phyloP scores from a whole-genome alignment of 2,329 filamentous ascomycete genomes.

The Aspergillus tanneri region DNA sequence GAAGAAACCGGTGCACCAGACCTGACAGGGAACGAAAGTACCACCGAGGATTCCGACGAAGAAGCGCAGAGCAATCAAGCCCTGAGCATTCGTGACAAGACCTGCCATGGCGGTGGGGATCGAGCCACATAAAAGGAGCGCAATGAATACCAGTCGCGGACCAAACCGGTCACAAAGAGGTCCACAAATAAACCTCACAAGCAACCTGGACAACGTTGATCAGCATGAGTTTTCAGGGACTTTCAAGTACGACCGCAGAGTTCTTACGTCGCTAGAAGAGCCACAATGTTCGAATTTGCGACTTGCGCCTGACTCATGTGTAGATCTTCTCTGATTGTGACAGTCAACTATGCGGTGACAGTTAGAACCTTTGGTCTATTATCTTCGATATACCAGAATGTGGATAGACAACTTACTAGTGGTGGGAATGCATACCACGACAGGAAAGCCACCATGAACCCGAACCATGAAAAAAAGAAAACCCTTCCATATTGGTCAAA shows the following conservation, averaged over 20 bases:
- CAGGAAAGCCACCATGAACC: conserved; percentile 84
- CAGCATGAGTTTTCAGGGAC: background rate
- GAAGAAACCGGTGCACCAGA: conserved; percentile 90
- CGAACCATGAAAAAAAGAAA: conserved; percentile 86
- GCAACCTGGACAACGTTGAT: conserved; percentile 48
- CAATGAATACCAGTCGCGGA: conserved; percentile 75
- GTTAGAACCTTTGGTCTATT: conserved; percentile 20
- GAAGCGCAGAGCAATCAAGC: conserved; percentile 45
- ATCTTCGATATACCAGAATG: background rate
- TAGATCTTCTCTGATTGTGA: conserved; percentile 78
- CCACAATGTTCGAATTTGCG: conserved; percentile 87
- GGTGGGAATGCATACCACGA: conserved; percentile 91
- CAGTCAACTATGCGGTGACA: conserved; percentile 53
- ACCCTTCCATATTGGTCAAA: conserved; percentile 78
- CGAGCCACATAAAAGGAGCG: conserved; percentile 71
- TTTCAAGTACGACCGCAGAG: conserved; percentile 11
- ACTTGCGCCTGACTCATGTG: conserved; percentile 68
- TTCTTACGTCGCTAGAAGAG: conserved; percentile 65
- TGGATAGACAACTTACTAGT: conserved; percentile 55
- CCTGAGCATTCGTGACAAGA: conserved; percentile 65
- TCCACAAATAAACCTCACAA: conserved; percentile 75
- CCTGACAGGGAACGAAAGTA: conserved; percentile 64
- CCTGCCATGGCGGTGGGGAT: conserved; percentile 82
- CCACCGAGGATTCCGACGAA: conserved; percentile 47
- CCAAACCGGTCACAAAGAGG: conserved; percentile 84